Percentiles rank a stretch among this genome's conserved stretches.
Conservation (phyloP, 257 asterid genomes). For the Solanum lycopersicoides region DNA sequence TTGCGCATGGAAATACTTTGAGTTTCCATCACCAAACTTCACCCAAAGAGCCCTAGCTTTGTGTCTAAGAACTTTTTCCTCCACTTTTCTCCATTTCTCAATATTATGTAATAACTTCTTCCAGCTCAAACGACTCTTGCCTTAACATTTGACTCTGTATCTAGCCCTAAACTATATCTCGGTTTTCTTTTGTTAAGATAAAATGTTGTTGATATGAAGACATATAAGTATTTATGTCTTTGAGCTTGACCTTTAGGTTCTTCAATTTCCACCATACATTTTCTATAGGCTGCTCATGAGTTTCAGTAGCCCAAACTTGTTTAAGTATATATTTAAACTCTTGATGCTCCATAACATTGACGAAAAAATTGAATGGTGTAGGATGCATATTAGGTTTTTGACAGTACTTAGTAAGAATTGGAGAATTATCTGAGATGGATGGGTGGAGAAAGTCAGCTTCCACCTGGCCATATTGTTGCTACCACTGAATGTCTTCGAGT, state of each 20-base stretch:
- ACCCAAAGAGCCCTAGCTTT: not conserved
- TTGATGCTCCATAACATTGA: not conserved
- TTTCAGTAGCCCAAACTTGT: not conserved
- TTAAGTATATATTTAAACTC: no score
- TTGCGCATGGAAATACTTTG: not conserved
- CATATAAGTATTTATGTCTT: no score
- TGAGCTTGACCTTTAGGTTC: not conserved
- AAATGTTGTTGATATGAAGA: no score
- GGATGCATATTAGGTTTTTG: no score
- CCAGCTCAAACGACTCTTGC: no score
- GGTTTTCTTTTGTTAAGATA: not conserved
- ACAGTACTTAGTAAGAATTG: not conserved
- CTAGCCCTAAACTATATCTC: not conserved
- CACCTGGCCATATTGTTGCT: not conserved
- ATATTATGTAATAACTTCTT: no score
- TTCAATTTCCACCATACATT: no score
- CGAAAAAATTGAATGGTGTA: not conserved
- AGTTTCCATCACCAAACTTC: not conserved
- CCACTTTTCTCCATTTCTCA: not conserved
- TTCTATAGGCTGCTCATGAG: not conserved
- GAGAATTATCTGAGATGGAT: not conserved
- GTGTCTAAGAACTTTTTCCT: not conserved
- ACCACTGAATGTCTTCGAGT: not conserved
- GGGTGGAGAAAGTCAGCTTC: not conserved
- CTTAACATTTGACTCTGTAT: not conserved